phyloP scores from a whole-genome alignment of 2,329 filamentous ascomycete genomes.

The Ramularia endophylla region DNA sequence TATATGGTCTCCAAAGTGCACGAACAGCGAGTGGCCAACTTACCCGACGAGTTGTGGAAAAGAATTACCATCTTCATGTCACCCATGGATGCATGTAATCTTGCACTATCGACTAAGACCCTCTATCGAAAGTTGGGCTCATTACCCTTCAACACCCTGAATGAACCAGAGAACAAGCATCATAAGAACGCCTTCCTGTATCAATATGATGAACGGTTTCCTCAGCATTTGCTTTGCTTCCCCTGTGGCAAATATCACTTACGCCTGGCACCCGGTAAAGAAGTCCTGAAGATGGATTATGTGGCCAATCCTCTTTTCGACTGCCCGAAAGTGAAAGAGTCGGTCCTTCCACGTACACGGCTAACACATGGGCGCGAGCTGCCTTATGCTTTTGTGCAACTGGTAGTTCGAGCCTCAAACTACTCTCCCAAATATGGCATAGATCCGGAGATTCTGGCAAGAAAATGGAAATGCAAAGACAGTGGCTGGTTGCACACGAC shows the following conservation, averaged over 20 bases:
- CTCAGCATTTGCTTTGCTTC: constrained; percentile 55
- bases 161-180: constrained; percentile 38
- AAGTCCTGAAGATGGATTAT: constrained; percentile 48
- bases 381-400: constrained; percentile 54
- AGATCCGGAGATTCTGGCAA: constrained; percentile 40
- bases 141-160: constrained; percentile 35
- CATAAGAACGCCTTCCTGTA: constrained; percentile 48
- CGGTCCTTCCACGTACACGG: constrained; percentile 47
- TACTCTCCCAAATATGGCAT: constrained; percentile 47
- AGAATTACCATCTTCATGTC: constrained; percentile 38
- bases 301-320: constrained; percentile 52
- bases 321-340: constrained; percentile 50
- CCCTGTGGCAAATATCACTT: constrained; percentile 52
- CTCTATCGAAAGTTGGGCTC: constrained; percentile 40
- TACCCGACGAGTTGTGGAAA: constrained; percentile 44
- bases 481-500: constrained; percentile 51
- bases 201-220: constrained; percentile 46
- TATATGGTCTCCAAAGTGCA: constrained; percentile 17
- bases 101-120: constrained; percentile 45
- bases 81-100: constrained; percentile 43
- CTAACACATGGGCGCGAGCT: constrained; percentile 51
- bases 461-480: constrained; percentile 49
- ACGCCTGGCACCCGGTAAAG: constrained; percentile 47
- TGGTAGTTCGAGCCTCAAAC: constrained; percentile 46
- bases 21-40: constrained; percentile 41